These are phyloP conservation scores for Leucosporidium yakuticum DNA, from an alignment of 768 basidiomycete species.

Conservation along the genomic window DNA sequence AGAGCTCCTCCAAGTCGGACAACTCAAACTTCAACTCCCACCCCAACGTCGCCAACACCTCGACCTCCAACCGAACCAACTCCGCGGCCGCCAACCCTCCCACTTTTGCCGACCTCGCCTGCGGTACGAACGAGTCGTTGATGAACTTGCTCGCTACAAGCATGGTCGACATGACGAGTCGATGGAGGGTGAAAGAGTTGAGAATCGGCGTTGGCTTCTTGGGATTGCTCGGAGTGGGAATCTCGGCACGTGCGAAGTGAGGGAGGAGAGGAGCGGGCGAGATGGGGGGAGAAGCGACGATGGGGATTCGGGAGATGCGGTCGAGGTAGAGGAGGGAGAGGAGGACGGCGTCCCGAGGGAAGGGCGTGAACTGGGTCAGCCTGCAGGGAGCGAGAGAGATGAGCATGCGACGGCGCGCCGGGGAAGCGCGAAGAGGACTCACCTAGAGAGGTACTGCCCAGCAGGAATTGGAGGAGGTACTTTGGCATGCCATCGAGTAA, in stretches of 20 bases:
- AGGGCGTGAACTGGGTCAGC: slow-evolving; percentile 30
- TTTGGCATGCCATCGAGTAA: slow-evolving; percentile 21
- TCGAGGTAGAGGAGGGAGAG: slow-evolving; percentile 35
- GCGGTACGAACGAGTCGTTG: slow-evolving; percentile 27
- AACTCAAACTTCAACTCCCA: slow-evolving; percentile 12
- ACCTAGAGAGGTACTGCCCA: slow-evolving; percentile 12
- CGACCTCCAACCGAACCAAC: slow-evolving; percentile 28
- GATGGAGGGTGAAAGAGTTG: slow-evolving; percentile 34
- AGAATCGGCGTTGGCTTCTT: slow-evolving; percentile 13
- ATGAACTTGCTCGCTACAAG: slow-evolving; percentile 30
- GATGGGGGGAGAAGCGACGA: background rate
- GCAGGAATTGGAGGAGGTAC: background rate
- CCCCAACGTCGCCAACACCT: slow-evolving; percentile 24
- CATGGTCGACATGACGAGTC: slow-evolving; percentile 29
- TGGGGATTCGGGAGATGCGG: slow-evolving; percentile 30
- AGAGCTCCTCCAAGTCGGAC: slow-evolving; percentile 7
- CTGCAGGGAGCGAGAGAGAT: slow-evolving; percentile 3
- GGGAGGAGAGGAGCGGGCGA: slow-evolving; percentile 3
- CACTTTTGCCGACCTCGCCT: slow-evolving; percentile 31
- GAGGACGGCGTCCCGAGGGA: slow-evolving; percentile 34
- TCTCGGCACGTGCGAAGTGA: background rate
- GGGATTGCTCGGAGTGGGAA: background rate
- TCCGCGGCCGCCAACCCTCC: slow-evolving; percentile 29
- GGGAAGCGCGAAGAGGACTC: background rate
- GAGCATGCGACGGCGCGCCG: background rate